phyloP scores from a whole-genome alignment of 202 grass and related monocot genomes.

The Zoysia matrella region DNA sequence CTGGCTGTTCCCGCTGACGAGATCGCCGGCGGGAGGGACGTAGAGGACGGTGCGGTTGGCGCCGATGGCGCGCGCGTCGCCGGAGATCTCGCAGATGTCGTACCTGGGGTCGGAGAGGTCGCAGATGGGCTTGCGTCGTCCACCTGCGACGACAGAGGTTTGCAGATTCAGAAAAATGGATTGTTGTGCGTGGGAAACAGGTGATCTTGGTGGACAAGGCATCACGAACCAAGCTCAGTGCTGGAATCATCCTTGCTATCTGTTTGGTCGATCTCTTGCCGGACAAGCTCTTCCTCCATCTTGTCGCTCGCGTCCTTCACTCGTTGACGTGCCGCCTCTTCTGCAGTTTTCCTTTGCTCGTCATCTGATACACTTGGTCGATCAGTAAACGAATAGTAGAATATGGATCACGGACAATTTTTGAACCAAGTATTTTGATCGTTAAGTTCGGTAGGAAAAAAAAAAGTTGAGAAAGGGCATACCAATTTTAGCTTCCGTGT shows the following conservation, averaged over 20 bases:
- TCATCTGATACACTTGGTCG: background rate
- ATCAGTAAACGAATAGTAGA: background rate
- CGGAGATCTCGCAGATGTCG: slow-evolving; percentile 65
- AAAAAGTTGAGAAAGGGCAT: background rate
- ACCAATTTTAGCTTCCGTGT: slow-evolving; percentile 14
- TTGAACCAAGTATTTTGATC: too few relatives aligned
- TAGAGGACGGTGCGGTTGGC: slow-evolving; percentile 58
- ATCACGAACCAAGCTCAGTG: background rate
- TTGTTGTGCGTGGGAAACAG: background rate
- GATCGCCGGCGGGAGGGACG: slow-evolving; percentile 29
- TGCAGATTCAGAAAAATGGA: background rate
- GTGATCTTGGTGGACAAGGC: background rate
- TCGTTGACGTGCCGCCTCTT: background rate
- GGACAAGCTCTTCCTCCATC: slow-evolving; percentile 45
- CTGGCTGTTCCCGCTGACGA: slow-evolving; percentile 2
- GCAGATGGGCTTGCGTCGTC: slow-evolving; percentile 58
- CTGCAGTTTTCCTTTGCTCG: background rate
- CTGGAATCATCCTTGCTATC: slow-evolving; percentile 5
- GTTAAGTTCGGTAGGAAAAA: background rate
- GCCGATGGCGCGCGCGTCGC: slow-evolving; percentile 62
- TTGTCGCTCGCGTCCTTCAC: slow-evolving; percentile 26
- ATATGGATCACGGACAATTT: background rate
- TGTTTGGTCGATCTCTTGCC: slow-evolving; percentile 35
- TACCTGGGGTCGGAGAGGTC: slow-evolving; percentile 61
- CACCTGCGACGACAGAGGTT: background rate